phyloP scores from a whole-genome alignment of 768 basidiomycete genomes.

The Calocera cornea region DNA sequence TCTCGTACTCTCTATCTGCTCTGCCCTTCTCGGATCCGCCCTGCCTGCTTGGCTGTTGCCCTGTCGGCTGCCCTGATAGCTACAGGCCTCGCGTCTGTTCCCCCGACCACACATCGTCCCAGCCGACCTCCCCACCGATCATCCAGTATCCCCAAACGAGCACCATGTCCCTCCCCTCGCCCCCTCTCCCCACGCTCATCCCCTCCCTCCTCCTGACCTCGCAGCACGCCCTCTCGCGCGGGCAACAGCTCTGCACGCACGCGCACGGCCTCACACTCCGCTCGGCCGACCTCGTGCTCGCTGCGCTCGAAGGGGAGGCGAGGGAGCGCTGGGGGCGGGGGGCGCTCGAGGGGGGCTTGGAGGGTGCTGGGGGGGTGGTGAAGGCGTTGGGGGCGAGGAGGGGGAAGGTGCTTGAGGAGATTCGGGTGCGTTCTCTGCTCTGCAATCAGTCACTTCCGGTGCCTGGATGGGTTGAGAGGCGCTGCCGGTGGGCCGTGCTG shows the following conservation, averaged over 20 bases:
- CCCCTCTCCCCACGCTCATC: constrained; percentile 39
- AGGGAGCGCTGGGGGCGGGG: constrained; percentile 66
- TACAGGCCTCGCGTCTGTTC: no score
- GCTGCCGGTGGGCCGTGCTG: no score
- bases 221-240: constrained; percentile 68
- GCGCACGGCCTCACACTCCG: constrained; percentile 50
- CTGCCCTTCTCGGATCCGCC: no score
- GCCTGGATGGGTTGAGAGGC: constrained; percentile 59
- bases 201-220: constrained; percentile 65
- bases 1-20: no score
- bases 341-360: constrained; percentile 61
- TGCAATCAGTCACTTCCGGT: constrained; percentile 54
- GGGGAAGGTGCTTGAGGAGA: not conserved
- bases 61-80: no score
- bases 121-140: no score
- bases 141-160: not conserved
- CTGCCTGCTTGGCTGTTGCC: no score
- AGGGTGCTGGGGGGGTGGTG: constrained; percentile 52
- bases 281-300: constrained; percentile 52
- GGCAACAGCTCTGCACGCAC: constrained; percentile 56
- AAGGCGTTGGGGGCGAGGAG: constrained; percentile 61
- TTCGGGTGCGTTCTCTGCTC: not conserved
- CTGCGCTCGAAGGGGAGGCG: constrained; percentile 65
- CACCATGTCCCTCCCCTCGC: not conserved
- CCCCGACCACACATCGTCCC: no score